Evolutionary conservation across 2,329 filamentous ascomycete species (phyloP), one percentile per base, ranked within the genome.

Genomic region (Stemphylium lycopersici): DNA sequence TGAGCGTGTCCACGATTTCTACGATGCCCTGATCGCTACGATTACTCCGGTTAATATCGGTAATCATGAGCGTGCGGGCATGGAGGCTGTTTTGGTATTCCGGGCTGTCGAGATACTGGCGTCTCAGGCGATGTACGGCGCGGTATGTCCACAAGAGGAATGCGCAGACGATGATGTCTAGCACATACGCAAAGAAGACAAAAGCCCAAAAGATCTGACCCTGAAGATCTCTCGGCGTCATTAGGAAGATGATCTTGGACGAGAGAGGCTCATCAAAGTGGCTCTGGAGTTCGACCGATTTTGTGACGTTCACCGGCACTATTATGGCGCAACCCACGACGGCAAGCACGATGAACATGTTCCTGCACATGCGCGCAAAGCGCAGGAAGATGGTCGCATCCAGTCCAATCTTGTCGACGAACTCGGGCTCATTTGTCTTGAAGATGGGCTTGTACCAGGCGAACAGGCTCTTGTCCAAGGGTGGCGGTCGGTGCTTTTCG

Each of bases 131-230:
- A 13, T 87, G 76, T 16, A 99, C 83, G 42, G 86, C 88, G 29
- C 84, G 83, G 74, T 98, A 98, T 69, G 96, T 98, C 79, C 84
- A 88, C 92, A 92, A 99, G 24, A 99, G 18, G 64, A 96, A 96
- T 48, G 83, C 88, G 53, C 85, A 87, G 12, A 97, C 82, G 16
- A 91, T 83, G n/a, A 88, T 71, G 71, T 93, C 88, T 70, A 92
- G 90, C 0, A 87, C 58, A 78, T 84, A 88, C 4, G 84, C 82
- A 46, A 81, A 77, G 3, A 80, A 74, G 4, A 88, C 83, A 63
- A 86, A 83, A 38, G 81, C 81, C 86, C 86, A 88, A 37, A 84
- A 80, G 0, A 78, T 76, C 0, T 73, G 67, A 0, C 78, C 77
- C 24, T 55, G 84, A 76, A 72, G 78, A 80, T 66, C 80, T 69